Conservation (phyloP, 2,329 filamentous ascomycete genomes). For the Colletotrichum sp. region DNA sequence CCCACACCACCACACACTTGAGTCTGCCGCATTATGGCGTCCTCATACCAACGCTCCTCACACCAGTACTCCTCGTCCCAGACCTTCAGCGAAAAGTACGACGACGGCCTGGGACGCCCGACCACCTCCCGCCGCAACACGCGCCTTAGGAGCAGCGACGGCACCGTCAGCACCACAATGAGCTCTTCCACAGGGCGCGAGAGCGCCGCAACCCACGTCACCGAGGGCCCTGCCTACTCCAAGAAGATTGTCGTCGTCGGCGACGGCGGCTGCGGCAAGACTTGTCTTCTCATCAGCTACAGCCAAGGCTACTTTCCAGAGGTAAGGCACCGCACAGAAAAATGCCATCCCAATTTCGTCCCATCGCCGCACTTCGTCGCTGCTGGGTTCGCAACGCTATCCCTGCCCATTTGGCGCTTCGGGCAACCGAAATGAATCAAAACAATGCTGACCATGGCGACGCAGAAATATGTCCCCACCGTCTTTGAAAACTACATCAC, state of each 20-base stretch:
- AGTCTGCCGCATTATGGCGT: conserved; percentile 48
- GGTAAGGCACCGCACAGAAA: conserved; percentile 60
- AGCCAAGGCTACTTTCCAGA: conserved; percentile 99
- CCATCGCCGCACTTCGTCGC: not conserved
- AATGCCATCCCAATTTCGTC: not conserved
- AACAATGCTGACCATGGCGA: conserved; percentile 9
- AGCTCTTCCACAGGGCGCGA: conserved; percentile 78
- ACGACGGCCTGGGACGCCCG: conserved; percentile 31
- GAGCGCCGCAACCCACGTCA: conserved; percentile 83
- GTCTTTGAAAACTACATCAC: conserved; percentile 99
- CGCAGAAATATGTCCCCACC: conserved; percentile 98
- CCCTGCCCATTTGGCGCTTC: not conserved
- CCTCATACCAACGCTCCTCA: conserved; percentile 57
- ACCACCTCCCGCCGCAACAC: conserved; percentile 45
- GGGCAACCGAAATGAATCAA: not conserved
- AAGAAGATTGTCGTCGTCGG: conserved; percentile 99
- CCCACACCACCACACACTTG: not conserved
- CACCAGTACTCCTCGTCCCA: conserved; percentile 41
- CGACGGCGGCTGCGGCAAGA: conserved; percentile 98
- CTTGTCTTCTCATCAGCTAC: conserved; percentile 97
- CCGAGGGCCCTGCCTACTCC: conserved; percentile 89
- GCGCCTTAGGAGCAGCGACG: conserved; percentile 79
- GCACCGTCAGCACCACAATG: conserved; percentile 85
- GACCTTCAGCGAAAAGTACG: conserved; percentile 45
- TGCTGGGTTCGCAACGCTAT: not conserved